Conservation (phyloP, 495 filamentous ascomycete species). For the Aspergillus nidulans region DNA sequence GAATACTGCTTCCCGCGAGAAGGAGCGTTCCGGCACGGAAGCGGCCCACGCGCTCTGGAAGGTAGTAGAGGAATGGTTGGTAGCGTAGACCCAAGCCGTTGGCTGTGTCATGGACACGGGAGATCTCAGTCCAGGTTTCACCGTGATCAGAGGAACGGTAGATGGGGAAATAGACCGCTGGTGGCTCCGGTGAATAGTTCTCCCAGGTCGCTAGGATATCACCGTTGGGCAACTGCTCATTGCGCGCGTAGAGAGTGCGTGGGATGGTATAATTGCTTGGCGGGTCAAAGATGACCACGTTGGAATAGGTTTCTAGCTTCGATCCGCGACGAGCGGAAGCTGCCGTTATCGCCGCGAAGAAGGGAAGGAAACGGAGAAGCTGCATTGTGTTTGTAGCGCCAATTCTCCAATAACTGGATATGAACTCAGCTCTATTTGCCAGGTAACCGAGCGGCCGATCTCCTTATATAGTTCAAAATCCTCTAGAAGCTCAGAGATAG, state of each 20-base stretch:
- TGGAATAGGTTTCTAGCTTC: slow-evolving; percentile 10
- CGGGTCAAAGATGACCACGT: slow-evolving; percentile 29
- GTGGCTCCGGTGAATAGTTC: slow-evolving; percentile 53
- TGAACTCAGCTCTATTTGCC: neutral
- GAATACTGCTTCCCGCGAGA: slow-evolving; percentile 59
- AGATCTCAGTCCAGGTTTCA: slow-evolving; percentile 57
- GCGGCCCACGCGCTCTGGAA: slow-evolving; percentile 51
- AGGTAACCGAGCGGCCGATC: neutral
- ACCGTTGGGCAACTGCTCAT: slow-evolving; percentile 23
- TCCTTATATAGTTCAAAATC: slow-evolving; percentile 1
- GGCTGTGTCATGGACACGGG: slow-evolving; percentile 55
- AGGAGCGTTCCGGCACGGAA: slow-evolving; percentile 58
- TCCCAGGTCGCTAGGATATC: slow-evolving; percentile 49
- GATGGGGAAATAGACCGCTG: slow-evolving; percentile 39
- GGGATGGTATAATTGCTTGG: slow-evolving; percentile 34
- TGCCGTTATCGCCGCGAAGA: slow-evolving; percentile 14
- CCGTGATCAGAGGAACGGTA: slow-evolving; percentile 60
- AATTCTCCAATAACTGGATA: neutral
- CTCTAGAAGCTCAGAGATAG: neutral
- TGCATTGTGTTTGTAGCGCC: slow-evolving; percentile 4
- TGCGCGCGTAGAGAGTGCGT: slow-evolving; percentile 24
- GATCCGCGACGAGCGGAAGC: slow-evolving; percentile 14
- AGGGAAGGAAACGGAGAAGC: slow-evolving; percentile 16
- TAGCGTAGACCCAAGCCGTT: slow-evolving; percentile 63
- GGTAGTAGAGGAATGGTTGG: slow-evolving; percentile 62